Evolutionary conservation across 1,284 basidiomycete genomes (phyloP).

Genomic region (Ceratobasidium sp.): DNA sequence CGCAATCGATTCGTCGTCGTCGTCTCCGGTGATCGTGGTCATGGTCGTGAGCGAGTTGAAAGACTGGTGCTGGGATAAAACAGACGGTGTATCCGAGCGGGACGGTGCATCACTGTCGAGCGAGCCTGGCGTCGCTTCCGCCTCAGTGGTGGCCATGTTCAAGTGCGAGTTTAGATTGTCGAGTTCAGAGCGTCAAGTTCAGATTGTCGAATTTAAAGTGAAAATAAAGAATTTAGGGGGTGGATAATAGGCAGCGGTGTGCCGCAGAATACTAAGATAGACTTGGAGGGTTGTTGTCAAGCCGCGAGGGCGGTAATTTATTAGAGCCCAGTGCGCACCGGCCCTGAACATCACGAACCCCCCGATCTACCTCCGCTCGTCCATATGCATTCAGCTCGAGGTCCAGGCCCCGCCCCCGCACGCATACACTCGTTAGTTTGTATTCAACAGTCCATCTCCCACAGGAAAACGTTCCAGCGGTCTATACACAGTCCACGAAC

Average conservation of each 20-base stretch:
- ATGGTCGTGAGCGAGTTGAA: constrained; percentile 6
- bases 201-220: too few relatives aligned
- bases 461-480: too few relatives aligned
- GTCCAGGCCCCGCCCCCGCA: too few relatives aligned
- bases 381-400: not conserved
- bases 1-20: not conserved
- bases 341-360: too few relatives aligned
- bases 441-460: too few relatives aligned
- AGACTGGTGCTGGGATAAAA: constrained; percentile 1
- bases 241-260: not conserved
- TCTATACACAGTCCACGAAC: too few relatives aligned
- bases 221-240: not conserved
- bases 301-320: constrained; percentile 13
- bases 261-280: constrained; percentile 1
- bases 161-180: too few relatives aligned
- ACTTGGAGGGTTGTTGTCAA: not conserved
- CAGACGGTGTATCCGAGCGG: not conserved
- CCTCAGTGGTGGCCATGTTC: constrained; percentile 7
- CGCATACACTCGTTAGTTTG: too few relatives aligned
- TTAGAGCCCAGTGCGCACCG: too few relatives aligned
- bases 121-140: not conserved
- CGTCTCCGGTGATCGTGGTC: not conserved
- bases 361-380: too few relatives aligned
- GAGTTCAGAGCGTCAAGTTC: too few relatives aligned
- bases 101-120: constrained; percentile 12